Conservation (phyloP, 2,329 filamentous ascomycete genomes). For the Sporothrix protearum region DNA sequence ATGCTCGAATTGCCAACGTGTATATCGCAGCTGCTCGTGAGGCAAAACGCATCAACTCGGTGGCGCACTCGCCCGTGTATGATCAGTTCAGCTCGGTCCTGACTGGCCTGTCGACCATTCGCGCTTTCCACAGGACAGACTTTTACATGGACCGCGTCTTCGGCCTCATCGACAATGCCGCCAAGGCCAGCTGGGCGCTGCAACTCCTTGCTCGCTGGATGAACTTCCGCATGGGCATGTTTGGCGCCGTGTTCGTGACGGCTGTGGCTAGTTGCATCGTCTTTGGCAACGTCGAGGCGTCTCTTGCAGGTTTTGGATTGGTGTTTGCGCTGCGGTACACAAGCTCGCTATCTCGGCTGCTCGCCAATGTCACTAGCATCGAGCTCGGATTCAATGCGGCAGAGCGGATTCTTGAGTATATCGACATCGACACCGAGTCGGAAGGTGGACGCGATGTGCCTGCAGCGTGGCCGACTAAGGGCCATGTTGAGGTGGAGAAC, state of each 20-base stretch:
- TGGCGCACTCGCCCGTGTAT: constrained; percentile 42
- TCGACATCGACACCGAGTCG: constrained; percentile 39
- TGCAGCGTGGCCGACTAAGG: constrained; percentile 42
- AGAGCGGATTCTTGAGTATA: constrained; percentile 45
- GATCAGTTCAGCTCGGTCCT: constrained; percentile 43
- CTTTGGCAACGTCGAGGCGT: constrained; percentile 37
- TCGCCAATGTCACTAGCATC: constrained; percentile 38
- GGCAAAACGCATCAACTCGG: constrained; percentile 42
- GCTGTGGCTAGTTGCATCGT: constrained; percentile 39
- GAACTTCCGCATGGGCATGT: constrained; percentile 40
- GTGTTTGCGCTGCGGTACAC: constrained; percentile 41
- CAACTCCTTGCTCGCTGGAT: constrained; percentile 37
- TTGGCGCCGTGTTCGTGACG: constrained; percentile 40
- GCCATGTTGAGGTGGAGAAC: constrained; percentile 40
- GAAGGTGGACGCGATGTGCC: constrained; percentile 37
- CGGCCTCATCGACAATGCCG: constrained; percentile 35
- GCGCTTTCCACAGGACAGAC: constrained; percentile 39
- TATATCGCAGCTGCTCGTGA: constrained; percentile 41
- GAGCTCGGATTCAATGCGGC: constrained; percentile 44
- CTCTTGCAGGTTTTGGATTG: constrained; percentile 42
- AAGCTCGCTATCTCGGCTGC: constrained; percentile 35
- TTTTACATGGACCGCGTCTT: constrained; percentile 39
- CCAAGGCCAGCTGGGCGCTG: constrained; percentile 36
- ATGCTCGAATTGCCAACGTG: constrained; percentile 35
- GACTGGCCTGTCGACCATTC: constrained; percentile 42